Evolutionary conservation across 257 asterid genomes (phyloP), one percentile per base, ranked within the genome.

Genomic region (Euphrasia confusa): DNA sequence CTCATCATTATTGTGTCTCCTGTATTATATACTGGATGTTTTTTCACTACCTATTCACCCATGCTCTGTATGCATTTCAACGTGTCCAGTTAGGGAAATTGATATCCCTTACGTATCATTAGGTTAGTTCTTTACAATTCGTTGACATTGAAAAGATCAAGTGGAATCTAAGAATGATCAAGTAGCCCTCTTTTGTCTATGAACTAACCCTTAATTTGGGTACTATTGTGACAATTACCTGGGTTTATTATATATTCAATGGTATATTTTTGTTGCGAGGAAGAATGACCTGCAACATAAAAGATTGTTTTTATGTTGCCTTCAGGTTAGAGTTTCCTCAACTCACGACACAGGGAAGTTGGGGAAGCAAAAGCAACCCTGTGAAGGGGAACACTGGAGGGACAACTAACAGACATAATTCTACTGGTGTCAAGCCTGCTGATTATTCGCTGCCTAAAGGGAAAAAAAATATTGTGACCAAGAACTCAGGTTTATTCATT

Each of bases 311-410:
- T 37, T 37, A 11, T 37, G 42, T 37, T 75, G 49, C 13, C 74
- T 77, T 76, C 90, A 93, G 99, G 82, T 74, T 79, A 13, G 94
- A 78, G 62, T 93, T 79, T 69, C 96, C 97, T 48, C 88, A 84
- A 68, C 85, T 89, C 47, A 81, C 83, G 53, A 71, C 73, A 9
- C 94, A 82, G 75, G 74, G 72, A 58, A 79, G 80, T 68, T 54
- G 74, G 84, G 96, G 91, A 75, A 79, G 76, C 81, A 87, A 85
- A 83, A 80, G 12, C 61, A 71, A 79, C 24, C 79, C 88, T 32
- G 72, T 68, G 17, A 89, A 78, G 78, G 97, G 79, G 71, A 75
- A 61, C 63, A 68, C 63, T 63, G 85, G 86, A 50, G 78, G 82
- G 56, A 74, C 87, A 58, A 58, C 80, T 69, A 89, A 72, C 75